Conservation (phyloP, 78 protist species). For the Dictyostelium citrinum region DNA sequence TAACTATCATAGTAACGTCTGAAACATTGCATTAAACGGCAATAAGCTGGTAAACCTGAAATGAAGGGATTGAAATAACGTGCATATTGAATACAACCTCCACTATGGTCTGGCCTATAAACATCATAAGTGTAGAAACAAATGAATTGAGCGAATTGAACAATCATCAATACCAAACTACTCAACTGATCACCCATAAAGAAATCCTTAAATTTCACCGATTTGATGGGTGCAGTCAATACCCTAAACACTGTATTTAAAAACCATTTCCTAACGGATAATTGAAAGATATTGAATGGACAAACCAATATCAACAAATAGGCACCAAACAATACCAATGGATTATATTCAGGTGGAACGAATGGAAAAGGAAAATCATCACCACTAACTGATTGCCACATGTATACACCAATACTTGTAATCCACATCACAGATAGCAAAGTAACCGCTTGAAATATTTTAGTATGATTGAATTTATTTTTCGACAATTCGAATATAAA, state of each 20-base stretch:
- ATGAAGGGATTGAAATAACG: slow-evolving; percentile 53
- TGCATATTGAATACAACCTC: slow-evolving; percentile 6
- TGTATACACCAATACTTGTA: slow-evolving; percentile 51
- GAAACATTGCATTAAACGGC: slow-evolving; percentile 86
- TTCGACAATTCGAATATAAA: slow-evolving; percentile 61
- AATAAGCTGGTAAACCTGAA: slow-evolving; percentile 75
- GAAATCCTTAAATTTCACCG: slow-evolving; percentile 55
- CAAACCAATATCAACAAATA: neutral
- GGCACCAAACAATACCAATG: slow-evolving; percentile 11
- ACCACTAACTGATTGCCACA: slow-evolving; percentile 34
- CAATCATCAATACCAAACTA: slow-evolving; percentile 40
- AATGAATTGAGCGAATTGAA: slow-evolving; percentile 23
- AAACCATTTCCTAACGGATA: slow-evolving; percentile 43
- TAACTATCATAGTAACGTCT: slow-evolving; percentile 81
- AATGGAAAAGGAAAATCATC: slow-evolving; percentile 51
- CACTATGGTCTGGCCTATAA: neutral
- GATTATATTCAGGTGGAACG: slow-evolving; percentile 27
- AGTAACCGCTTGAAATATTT: slow-evolving; percentile 50
- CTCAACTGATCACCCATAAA: slow-evolving; percentile 73
- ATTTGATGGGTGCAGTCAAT: slow-evolving; percentile 33
- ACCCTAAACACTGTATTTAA: slow-evolving; percentile 19
- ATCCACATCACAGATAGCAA: slow-evolving; percentile 47
- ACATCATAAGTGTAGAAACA: slow-evolving; percentile 65
- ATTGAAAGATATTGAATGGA: slow-evolving; percentile 48
- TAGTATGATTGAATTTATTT: slow-evolving; percentile 1